A percentile compares a stretch with the other conserved stretches of the same genome.
Conservation (phyloP, 2,329 filamentous ascomycete genomes). For the Claviceps quebecensis region DNA sequence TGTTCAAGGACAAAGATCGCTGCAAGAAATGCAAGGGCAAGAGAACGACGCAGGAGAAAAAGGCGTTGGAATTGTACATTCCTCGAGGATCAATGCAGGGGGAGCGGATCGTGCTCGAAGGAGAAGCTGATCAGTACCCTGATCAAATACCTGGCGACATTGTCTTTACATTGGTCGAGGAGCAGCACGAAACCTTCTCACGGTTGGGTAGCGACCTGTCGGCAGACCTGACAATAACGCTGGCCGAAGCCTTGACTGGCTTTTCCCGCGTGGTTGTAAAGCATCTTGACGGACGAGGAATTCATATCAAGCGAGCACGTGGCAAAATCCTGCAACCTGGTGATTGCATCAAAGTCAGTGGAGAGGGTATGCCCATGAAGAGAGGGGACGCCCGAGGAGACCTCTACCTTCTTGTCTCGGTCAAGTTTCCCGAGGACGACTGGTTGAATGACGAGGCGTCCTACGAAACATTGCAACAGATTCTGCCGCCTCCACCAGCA, state of each 20-base stretch:
- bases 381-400: slow-evolving; percentile 72
- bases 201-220: slow-evolving; percentile 74
- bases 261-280: slow-evolving; percentile 84
- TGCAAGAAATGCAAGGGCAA: slow-evolving; percentile 99
- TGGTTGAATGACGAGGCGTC: slow-evolving; percentile 65
- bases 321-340: slow-evolving; percentile 73
- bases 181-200: slow-evolving; percentile 67
- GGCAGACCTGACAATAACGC: slow-evolving; percentile 64
- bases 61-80: slow-evolving; percentile 93
- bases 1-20: slow-evolving; percentile 90
- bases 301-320: slow-evolving; percentile 63
- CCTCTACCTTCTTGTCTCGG: slow-evolving; percentile 71
- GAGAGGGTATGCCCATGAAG: slow-evolving; percentile 93
- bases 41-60: slow-evolving; percentile 73
- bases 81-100: slow-evolving; percentile 75
- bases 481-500: slow-evolving; percentile 53
- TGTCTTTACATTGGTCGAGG: slow-evolving; percentile 74
- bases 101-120: slow-evolving; percentile 78
- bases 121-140: slow-evolving; percentile 85
- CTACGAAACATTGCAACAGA: slow-evolving; percentile 55
- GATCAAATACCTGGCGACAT: slow-evolving; percentile 87
- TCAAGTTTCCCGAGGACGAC: slow-evolving; percentile 77
- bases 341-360: slow-evolving; percentile 70
- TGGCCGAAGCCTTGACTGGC: slow-evolving; percentile 73
- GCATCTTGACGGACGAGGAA: slow-evolving; percentile 86